Percentiles rank a stretch among this genome's conserved stretches.
Evolutionary conservation across 1,139 yeast genomes (phyloP).

Genomic region (Groenewaldozyma auringiensis): DNA sequence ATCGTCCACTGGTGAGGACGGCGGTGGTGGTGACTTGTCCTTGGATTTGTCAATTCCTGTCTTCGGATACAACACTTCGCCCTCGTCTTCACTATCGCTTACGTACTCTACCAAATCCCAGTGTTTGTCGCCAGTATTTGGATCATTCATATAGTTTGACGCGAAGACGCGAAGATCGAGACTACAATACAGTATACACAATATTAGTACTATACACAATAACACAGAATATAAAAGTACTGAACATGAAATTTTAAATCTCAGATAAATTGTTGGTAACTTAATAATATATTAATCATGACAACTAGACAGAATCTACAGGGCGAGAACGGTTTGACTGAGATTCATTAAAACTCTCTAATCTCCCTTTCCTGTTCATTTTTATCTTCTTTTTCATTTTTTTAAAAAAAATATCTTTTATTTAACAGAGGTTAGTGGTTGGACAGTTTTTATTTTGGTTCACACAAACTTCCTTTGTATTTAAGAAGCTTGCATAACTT

Average conservation of each 20-base stretch:
- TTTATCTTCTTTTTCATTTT: background rate
- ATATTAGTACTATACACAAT: no score
- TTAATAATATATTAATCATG: background rate
- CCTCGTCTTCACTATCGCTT: slow-evolving; percentile 1
- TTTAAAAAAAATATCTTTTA: no score
- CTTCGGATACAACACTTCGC: background rate
- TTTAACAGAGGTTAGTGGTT: no score
- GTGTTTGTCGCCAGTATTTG: no score
- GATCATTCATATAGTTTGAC: no score
- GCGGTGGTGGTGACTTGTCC: background rate
- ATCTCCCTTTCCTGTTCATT: background rate
- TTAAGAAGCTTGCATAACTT: slow-evolving; percentile 79
- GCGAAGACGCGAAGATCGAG: no score
- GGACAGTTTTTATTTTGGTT: no score
- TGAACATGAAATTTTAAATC: no score
- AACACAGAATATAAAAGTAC: no score
- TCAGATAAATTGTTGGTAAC: background rate
- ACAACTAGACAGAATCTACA: background rate
- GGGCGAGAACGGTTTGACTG: no score
- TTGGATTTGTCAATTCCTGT: no score
- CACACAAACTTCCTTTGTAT: background rate
- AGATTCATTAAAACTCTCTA: background rate
- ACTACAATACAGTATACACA: no score
- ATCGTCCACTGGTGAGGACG: background rate
- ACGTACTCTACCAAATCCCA: background rate